Evolutionary conservation across 2,329 filamentous ascomycete species (phyloP).

Genomic region (Fusarium subtropicale): DNA sequence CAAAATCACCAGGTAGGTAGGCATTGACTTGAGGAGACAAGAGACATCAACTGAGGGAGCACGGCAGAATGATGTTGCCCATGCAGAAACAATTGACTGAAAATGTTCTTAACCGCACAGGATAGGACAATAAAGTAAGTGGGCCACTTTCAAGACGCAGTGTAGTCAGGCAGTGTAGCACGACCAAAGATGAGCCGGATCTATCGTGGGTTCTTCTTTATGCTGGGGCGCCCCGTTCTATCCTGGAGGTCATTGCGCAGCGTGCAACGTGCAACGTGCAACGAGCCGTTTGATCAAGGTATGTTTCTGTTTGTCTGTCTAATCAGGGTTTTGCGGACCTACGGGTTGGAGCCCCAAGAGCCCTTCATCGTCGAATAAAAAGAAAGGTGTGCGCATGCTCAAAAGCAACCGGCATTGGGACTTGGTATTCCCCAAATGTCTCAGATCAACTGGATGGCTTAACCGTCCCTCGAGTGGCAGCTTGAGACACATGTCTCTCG

Average conservation of each 20-base stretch:
- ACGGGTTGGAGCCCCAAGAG: constrained; percentile 17
- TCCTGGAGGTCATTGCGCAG: constrained; percentile 3
- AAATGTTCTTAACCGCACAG: constrained; percentile 1
- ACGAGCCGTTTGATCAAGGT: constrained; percentile 18
- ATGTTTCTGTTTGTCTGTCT: constrained; percentile 23
- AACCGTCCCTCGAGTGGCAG: constrained; percentile 1
- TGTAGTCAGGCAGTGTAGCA: constrained; percentile 2
- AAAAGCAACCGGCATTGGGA: constrained; percentile 4
- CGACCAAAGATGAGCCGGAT: constrained; percentile 4
- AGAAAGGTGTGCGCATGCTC: constrained; percentile 14
- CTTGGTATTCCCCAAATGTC: constrained; percentile 15
- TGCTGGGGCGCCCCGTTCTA: background rate
- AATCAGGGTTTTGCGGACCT: constrained; percentile 25
- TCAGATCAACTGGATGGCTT: constrained; percentile 21
- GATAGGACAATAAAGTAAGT: constrained; percentile 14
- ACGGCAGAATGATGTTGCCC: constrained; percentile 11
- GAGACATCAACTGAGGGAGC: constrained; percentile 15
- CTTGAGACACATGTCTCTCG: background rate
- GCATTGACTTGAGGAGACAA: constrained; percentile 17
- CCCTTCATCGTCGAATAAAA: constrained; percentile 31
- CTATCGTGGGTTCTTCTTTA: constrained; percentile 19
- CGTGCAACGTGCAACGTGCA: background rate
- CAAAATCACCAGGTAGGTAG: background rate
- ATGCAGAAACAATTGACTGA: constrained; percentile 11
- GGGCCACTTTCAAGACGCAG: background rate